Evolutionary conservation across 2,329 filamentous ascomycete genomes (phyloP), one percentile per base, ranked within the genome.

Genomic region (Cryphonectria nitschkei): DNA sequence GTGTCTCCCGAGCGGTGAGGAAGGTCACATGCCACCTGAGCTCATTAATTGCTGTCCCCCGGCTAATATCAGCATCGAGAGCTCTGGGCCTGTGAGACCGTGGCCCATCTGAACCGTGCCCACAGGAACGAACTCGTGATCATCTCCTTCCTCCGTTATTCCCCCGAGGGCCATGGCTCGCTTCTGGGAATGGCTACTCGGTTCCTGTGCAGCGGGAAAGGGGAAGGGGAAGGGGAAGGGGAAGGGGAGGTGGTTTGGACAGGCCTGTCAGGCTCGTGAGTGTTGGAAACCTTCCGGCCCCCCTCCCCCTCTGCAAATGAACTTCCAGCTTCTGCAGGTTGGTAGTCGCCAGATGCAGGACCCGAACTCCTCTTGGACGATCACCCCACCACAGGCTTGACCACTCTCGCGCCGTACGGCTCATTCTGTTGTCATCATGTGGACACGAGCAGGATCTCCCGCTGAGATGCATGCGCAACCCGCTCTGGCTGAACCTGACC

Each of bases 11-110:
- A 65, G 64, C 64, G 43, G 64, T 65, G 64, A 65, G 43, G 14
- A 54, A 56, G 64, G 64, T 65, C 64, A 65, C 43, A 50, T 65
- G 46, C n/a, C 34, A 50, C 32, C 37, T 29, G 7, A 22, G 29
- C 52, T 56, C 29, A 46, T 56, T 37, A 65, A 56, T 22, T n/a
- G 26, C 52, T 65, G 11, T 16, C 32, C 64, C 64, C 37, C n/a
- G 46, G 32, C 22, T 19, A 52, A 65, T 50, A 54, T 65, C 32
- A 29, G 46, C 29, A 7, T 26, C 64, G 19, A 65, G 46, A 54
- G 32, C 13, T 46, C 62, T 43, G 46, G 39, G 62, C 62, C 62
- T 29, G 39, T 65, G 26, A 65, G 61, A 29, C 37, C 37, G 29
- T 39, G 61, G 29, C 61, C 16, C 29, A 19, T 58, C 54, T 32